Conservation (phyloP, 176 grass and related monocot species). For the Guadua angustifolia region DNA sequence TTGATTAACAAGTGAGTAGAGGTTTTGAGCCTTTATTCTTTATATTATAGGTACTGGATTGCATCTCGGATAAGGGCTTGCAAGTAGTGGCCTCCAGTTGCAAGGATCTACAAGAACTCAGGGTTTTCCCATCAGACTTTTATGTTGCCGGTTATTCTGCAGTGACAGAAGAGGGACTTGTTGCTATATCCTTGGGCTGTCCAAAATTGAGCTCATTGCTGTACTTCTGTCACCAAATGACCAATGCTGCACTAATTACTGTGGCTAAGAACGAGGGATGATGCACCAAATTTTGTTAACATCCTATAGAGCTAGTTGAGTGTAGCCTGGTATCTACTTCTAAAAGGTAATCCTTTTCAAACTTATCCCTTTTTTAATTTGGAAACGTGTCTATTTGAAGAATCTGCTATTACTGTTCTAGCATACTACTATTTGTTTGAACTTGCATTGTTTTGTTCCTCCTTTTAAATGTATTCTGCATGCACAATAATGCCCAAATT, state of each 20-base stretch:
- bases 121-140: conserved; percentile 78
- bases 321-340: conserved; percentile 33
- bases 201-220: conserved; percentile 66
- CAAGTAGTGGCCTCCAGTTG: conserved; percentile 71
- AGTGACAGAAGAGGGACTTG: conserved; percentile 80
- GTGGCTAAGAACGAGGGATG: conserved; percentile 72
- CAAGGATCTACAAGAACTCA: conserved; percentile 83
- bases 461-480: not conserved
- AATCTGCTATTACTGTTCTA: not conserved
- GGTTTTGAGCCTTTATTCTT: conserved; percentile 19
- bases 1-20: not conserved
- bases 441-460: not conserved
- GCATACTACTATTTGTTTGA: too few species aligned
- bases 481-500: not conserved
- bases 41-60: conserved; percentile 68
- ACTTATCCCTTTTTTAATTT: not conserved
- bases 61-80: conserved; percentile 81
- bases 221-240: conserved; percentile 94
- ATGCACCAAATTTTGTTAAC: conserved; percentile 79
- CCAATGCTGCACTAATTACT: conserved; percentile 73
- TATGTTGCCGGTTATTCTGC: conserved; percentile 53
- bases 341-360: conserved; percentile 33
- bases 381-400: not conserved
- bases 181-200: conserved; percentile 84
- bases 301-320: conserved; percentile 64